Percentiles rank a stretch among this genome's conserved stretches.
These are phyloP conservation scores for Blastobotrys serpentis DNA, from an alignment of 1,139 yeast species.

Conservation along the genomic window DNA sequence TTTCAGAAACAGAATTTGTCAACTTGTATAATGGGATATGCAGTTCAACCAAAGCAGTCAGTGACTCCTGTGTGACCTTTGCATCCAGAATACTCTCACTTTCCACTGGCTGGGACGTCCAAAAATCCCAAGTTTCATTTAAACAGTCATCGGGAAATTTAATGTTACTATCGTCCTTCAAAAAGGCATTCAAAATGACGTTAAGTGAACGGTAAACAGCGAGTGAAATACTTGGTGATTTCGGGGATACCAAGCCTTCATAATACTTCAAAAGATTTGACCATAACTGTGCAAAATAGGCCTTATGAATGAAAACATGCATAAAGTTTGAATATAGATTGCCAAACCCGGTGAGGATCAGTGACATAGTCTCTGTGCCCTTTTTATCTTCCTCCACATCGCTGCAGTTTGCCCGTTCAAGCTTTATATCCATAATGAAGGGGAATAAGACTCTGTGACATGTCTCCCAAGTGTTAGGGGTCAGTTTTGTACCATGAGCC, in stretches of 20 bases:
- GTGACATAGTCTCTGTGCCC: constrained; percentile 56
- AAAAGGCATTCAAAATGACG: constrained; percentile 45
- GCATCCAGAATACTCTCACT: constrained; percentile 31
- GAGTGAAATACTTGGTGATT: constrained; percentile 46
- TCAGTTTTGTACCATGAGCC: constrained; percentile 62
- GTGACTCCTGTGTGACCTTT: constrained; percentile 32
- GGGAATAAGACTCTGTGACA: constrained; percentile 40
- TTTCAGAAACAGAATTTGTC: constrained; percentile 18
- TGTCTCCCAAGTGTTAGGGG: constrained; percentile 41
- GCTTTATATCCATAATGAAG: constrained; percentile 35
- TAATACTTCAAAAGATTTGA: constrained; percentile 51
- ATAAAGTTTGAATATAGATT: constrained; percentile 51
- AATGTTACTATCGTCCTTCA: constrained; percentile 17
- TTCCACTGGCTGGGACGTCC: constrained; percentile 53
- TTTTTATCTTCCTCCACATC: constrained; percentile 38
- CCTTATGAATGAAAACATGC: constrained; percentile 34
- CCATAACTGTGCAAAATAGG: constrained; percentile 45
- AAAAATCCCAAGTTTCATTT: constrained; percentile 54
- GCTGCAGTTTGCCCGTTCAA: constrained; percentile 15
- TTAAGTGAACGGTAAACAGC: constrained; percentile 54
- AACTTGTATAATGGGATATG: constrained; percentile 29
- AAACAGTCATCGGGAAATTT: constrained; percentile 41
- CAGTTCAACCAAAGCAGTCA: constrained; percentile 32
- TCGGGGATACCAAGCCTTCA: constrained; percentile 29
- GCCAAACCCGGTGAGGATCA: constrained; percentile 60